Base-by-base conservation (phyloP, 192 early-diverging fungal genomes). In the Coemansia sp. region DNA sequence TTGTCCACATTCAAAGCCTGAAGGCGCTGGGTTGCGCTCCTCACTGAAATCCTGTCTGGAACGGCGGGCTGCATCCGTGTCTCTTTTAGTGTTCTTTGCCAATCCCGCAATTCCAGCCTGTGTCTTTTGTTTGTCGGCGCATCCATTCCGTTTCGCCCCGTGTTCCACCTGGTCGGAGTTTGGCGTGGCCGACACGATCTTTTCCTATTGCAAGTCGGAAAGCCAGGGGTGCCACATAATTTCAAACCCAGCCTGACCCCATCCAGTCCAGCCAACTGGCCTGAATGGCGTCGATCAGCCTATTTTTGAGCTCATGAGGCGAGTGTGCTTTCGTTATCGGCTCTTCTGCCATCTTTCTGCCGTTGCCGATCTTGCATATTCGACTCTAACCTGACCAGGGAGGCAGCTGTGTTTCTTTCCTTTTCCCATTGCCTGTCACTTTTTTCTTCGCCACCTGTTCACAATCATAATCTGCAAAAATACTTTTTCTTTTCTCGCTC, bases 31-130 rank as follows among this genome's bases (percentile, higher is more conserved):
- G 27, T 32, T 32, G 32, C 32, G 32, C 32, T 32, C 32, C 32
- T 32, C 32, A 32, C 32, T 32, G 32, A 32, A 32, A 32, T 32
- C 32, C 32, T 29, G 27, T 29, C 27, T 29, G 27, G 27, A 29
- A 63, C 43, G 53, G 39, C 15, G 29, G 43, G 41, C 58, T 72
- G 69, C 69, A 72, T 53, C 63, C 69, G 25, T 60, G 63, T 38
- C 69, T 72, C 58, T 72, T 61, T 65, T 54, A 29, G 23, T 66
- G 48, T 24, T 24, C 38, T 29, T 19, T 50, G 62, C 23, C 45
- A 63, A 38, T 59, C 56, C 50, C 47, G 49, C 17, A 47, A 69
- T 32, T 32, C 6, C 6, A 32, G 32, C 32, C 6, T 8, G 27
- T 29, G 32, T 32, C 32, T 32, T 32, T 32, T 32, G 32, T 32